Evolutionary conservation across 495 filamentous ascomycete species (phyloP), one percentile per base, ranked within the genome.

Genomic region (Chaetomium cochliodes): DNA sequence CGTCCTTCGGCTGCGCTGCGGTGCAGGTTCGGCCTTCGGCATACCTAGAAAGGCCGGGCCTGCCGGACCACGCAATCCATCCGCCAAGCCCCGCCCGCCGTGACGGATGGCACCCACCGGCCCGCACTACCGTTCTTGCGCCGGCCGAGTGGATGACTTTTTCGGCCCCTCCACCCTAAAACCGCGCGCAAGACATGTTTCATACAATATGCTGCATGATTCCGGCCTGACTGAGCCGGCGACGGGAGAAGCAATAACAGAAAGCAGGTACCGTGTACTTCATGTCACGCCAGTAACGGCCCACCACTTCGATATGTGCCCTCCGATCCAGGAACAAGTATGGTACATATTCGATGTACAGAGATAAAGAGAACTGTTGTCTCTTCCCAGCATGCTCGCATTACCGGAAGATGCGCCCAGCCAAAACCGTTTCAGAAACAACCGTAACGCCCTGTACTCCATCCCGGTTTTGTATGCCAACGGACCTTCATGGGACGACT

Each of bases 401-500:
- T 47, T 28, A 28, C 39, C 41, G 47, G 44, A 20, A 26, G n/a
- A 54, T 56, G 37, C 50, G 22, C 60, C 25, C 22, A 16, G 42
- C 57, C 59, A 58, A 25, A 65, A 26, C 58, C 62, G 66, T 50
- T 58, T 52, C 18, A 54, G 44, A 69, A 69, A 67, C 65, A 69
- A 69, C 69, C 71, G 58, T 63, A 73, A 71, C 71, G 71, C 71
- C 71, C 33, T 20, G 41, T 65, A 56, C 44, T 52, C 65, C 53
- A 58, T 37, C 60, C 57, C 53, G 28, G 44, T 44, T 42, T 39
- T 22, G 33, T 13, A 22, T 22, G 15, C 58, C 37, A 23, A 41
- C n/a, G 42, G 9, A 20, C 20, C 63, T 11, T 73, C 71, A 98
- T 60, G 89, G 85, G 47, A 90, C 81, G 58, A 98, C 87, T 52